Conservation (phyloP, 2,329 filamentous ascomycete genomes). For the Colletotrichum orchidophilum region DNA sequence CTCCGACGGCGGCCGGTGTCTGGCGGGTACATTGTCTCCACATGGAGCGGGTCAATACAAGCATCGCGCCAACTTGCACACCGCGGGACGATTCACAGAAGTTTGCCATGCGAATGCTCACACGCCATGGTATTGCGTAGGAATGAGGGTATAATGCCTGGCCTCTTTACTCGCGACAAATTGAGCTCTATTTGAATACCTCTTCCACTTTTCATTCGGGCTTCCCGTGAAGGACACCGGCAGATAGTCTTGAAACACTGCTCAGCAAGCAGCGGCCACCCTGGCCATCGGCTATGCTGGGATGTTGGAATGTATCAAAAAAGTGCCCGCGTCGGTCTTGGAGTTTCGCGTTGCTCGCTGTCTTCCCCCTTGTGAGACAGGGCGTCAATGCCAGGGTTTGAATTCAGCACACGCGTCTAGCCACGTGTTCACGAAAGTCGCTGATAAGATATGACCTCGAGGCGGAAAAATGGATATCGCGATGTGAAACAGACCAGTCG, state of each 20-base stretch:
- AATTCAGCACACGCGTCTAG: constrained; percentile 23
- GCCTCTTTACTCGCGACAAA: neutral
- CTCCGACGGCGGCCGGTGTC: neutral
- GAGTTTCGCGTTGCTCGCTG: neutral
- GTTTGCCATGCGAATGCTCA: neutral
- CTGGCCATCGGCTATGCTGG: neutral
- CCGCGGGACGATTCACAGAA: too few species aligned
- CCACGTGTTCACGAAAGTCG: constrained; percentile 21
- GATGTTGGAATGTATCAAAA: neutral
- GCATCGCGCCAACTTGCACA: neutral
- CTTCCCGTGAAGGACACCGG: neutral
- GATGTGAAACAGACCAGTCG: constrained; percentile 13
- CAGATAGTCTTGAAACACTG: neutral
- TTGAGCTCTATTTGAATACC: neutral
- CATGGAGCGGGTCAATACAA: neutral
- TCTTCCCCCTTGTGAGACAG: neutral
- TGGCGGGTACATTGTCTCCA: neutral
- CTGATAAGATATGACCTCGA: neutral
- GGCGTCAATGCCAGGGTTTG: neutral
- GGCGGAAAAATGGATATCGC: constrained; percentile 15
- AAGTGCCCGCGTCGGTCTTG: neutral
- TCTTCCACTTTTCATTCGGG: neutral
- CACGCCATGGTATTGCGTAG: too few species aligned
- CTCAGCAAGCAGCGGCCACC: neutral
- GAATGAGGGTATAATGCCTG: too few species aligned